phyloP scores from a whole-genome alignment of 257 asterid species.

The Nemophila menziesii region DNA sequence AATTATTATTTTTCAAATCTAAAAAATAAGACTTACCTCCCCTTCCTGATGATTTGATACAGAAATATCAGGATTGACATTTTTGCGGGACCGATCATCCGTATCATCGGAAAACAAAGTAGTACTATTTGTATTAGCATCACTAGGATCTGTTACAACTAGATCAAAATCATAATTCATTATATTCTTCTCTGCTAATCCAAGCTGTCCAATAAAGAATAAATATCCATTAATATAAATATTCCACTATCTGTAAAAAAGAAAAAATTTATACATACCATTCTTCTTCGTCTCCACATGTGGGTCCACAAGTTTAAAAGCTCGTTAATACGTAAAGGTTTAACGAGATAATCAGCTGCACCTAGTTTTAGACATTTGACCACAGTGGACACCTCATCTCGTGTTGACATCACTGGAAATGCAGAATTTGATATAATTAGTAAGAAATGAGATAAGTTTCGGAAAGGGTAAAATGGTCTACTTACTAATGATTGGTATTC shows the following conservation, averaged over 20 bases:
- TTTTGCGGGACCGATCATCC: conserved; percentile 58
- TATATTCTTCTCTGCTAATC: conserved; percentile 90
- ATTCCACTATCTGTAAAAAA: background rate
- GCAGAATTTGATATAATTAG: conserved; percentile 2
- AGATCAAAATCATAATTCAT: conserved; percentile 72
- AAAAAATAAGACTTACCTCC: conserved; percentile 34
- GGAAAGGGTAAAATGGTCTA: background rate
- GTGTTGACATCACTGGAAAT: conserved; percentile 86
- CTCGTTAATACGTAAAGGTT: conserved; percentile 92
- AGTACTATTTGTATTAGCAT: conserved; percentile 91
- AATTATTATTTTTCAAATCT: background rate
- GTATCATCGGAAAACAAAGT: conserved; percentile 93
- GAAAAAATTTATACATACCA: conserved; percentile 30
- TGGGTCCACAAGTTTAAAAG: conserved; percentile 98
- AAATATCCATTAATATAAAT: conserved; percentile 6
- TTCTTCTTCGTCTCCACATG: conserved; percentile 97
- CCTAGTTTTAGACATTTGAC: conserved; percentile 89
- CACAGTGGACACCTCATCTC: conserved; percentile 72
- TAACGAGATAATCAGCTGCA: conserved; percentile 98
- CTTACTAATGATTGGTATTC: conserved; percentile 92
- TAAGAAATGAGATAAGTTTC: background rate
- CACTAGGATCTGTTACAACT: conserved; percentile 83
- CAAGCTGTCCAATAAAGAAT: conserved; percentile 58
- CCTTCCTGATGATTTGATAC: conserved; percentile 48
- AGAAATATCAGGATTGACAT: conserved; percentile 47